Evolutionary conservation across 2,329 filamentous ascomycete species (phyloP).

Genomic region (Ramularia endophylla): DNA sequence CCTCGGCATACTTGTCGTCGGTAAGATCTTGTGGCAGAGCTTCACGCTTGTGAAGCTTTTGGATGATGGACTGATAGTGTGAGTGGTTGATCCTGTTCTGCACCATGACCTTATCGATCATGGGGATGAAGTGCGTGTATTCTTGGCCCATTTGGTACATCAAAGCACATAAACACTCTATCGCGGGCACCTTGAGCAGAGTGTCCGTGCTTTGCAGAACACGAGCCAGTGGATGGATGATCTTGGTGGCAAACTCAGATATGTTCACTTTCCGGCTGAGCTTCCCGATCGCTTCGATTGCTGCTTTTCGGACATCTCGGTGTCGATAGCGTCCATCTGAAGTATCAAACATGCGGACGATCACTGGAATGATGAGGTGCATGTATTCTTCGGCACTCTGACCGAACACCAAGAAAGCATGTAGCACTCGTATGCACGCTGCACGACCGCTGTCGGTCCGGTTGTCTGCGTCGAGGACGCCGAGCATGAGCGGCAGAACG

Average conservation of each 20-base stretch:
- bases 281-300: slow-evolving; percentile 91
- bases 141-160: slow-evolving; percentile 96
- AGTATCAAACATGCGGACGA: slow-evolving; percentile 91
- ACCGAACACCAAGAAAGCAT: slow-evolving; percentile 93
- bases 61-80: slow-evolving; percentile 88
- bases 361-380: slow-evolving; percentile 95
- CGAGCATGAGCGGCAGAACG: slow-evolving; percentile 87
- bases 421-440: slow-evolving; percentile 61
- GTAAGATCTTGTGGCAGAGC: slow-evolving; percentile 92
- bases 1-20: slow-evolving; percentile 63
- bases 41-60: slow-evolving; percentile 90
- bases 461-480: slow-evolving; percentile 80
- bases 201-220: slow-evolving; percentile 70
- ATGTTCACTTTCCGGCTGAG: slow-evolving; percentile 95
- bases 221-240: slow-evolving; percentile 86
- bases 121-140: slow-evolving; percentile 88
- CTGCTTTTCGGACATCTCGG: slow-evolving; percentile 72
- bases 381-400: slow-evolving; percentile 97
- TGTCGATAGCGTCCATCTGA: slow-evolving; percentile 24
- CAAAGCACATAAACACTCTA: slow-evolving; percentile 90
- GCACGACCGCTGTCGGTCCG: slow-evolving; percentile 58
- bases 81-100: slow-evolving; percentile 76
- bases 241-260: slow-evolving; percentile 92
- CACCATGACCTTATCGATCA: slow-evolving; percentile 79
- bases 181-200: slow-evolving; percentile 68